A percentile compares a stretch with the other conserved stretches of the same genome.
These are phyloP conservation scores for Phaeotremella skinneri DNA, from an alignment of 768 basidiomycete species.

Conservation along the genomic window DNA sequence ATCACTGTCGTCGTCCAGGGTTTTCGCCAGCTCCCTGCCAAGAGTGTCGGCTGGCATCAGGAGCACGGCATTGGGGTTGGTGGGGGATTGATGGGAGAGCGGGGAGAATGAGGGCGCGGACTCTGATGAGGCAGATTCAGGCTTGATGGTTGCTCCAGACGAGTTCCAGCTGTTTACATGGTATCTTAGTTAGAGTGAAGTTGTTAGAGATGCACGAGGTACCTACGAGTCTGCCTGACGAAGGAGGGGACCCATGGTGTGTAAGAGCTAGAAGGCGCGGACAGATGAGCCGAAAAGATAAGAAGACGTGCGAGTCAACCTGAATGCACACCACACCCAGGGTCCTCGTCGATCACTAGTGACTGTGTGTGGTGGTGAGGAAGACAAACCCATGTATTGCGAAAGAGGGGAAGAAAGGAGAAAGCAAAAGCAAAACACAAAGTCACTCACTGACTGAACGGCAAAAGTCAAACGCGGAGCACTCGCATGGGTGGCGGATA, in stretches of 20 bases:
- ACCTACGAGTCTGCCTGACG: conserved; percentile 1
- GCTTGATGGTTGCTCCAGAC: not conserved
- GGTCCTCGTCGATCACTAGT: too few relatives aligned
- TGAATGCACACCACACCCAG: too few relatives aligned
- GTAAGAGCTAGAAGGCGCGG: not conserved
- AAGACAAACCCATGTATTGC: too few relatives aligned
- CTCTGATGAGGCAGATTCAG: not conserved
- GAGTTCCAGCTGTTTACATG: not conserved
- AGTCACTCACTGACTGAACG: not conserved
- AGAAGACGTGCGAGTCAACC: not conserved
- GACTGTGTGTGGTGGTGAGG: too few relatives aligned
- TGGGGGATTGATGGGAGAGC: not conserved
- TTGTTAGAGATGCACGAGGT: too few relatives aligned
- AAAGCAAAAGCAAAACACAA: not conserved
- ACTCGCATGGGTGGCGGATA: not conserved
- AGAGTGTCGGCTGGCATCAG: not conserved
- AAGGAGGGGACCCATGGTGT: not conserved
- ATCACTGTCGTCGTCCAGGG: not conserved
- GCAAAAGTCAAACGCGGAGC: not conserved
- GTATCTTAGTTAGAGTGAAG: not conserved
- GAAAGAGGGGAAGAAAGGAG: too few relatives aligned
- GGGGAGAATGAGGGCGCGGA: not conserved
- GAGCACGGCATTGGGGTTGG: not conserved
- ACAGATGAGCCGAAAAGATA: not conserved
- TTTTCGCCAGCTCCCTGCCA: not conserved